Percentiles rank a stretch among this genome's conserved stretches.
phyloP scores from a whole-genome alignment of 495 filamentous ascomycete species.

The Penicillium fimorum region DNA sequence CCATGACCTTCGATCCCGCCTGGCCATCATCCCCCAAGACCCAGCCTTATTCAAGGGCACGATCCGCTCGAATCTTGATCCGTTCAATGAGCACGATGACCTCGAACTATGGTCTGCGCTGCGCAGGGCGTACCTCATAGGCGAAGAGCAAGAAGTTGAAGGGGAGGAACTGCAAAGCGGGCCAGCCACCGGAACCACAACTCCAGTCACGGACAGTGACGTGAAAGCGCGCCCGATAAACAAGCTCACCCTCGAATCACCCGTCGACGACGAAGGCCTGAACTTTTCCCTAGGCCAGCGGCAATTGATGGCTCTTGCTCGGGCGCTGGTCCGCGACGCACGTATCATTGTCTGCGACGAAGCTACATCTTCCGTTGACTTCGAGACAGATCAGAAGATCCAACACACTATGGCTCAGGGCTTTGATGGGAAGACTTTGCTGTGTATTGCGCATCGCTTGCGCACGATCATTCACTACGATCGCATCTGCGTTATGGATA shows the following conservation, averaged over 20 bases:
- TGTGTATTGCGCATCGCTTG: conserved; percentile 94
- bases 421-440: conserved; percentile 83
- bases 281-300: conserved; percentile 97
- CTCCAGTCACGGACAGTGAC: conserved; percentile 12
- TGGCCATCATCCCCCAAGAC: conserved; percentile 96
- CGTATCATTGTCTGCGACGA: conserved; percentile 97
- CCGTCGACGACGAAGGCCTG: conserved; percentile 89
- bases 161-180: conserved; percentile 23
- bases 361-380: conserved; percentile 88
- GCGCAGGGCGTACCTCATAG: conserved; percentile 74
- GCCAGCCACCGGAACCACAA: conserved; percentile 18
- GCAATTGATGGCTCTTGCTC: conserved; percentile 91
- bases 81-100: conserved; percentile 84
- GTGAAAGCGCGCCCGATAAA: conserved; percentile 18
- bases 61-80: conserved; percentile 86
- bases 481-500: conserved; percentile 93
- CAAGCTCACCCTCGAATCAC: conserved; percentile 76
- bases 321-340: conserved; percentile 79
- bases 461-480: conserved; percentile 94
- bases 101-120: conserved; percentile 85
- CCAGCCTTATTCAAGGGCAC: conserved; percentile 93
- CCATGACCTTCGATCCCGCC: conserved; percentile 78
- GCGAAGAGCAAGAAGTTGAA: conserved; percentile 37
- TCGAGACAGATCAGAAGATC: conserved; percentile 95
- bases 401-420: conserved; percentile 84